Percentiles rank a stretch among this genome's conserved stretches.
Evolutionary conservation across 2,329 filamentous ascomycete species (phyloP).

Genomic region (Cladophialophora exuberans): DNA sequence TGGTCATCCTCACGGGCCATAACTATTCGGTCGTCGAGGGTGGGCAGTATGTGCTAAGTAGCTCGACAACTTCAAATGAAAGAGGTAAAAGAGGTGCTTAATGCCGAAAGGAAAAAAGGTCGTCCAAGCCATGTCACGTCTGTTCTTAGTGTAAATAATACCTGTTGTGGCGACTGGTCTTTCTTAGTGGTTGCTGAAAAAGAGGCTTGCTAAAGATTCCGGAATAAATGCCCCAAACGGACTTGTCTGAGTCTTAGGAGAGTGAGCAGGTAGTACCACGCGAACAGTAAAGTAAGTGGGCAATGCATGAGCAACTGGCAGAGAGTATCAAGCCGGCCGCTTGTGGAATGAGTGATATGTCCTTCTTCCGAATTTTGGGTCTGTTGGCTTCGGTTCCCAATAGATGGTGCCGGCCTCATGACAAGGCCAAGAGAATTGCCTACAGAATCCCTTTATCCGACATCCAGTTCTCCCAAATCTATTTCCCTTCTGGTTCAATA

Average conservation of each 20-base stretch:
- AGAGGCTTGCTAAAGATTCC: not conserved
- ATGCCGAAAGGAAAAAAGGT: not conserved
- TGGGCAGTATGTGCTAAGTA: slow-evolving; percentile 6
- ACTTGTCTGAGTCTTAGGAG: not conserved
- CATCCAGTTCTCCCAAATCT: not conserved
- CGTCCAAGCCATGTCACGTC: not conserved
- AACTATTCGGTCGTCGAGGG: slow-evolving; percentile 12
- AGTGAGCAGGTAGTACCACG: not conserved
- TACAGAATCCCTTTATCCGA: not conserved
- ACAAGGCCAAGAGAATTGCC: not conserved
- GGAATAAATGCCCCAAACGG: not conserved
- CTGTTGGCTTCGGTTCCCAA: not conserved
- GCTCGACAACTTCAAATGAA: slow-evolving; percentile 1
- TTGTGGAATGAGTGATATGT: not conserved
- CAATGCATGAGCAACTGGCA: not conserved
- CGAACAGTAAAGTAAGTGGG: not conserved
- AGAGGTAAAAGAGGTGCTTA: slow-evolving; percentile 2
- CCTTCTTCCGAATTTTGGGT: not conserved
- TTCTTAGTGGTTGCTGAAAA: not conserved
- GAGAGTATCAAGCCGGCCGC: not conserved
- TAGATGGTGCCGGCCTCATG: not conserved
- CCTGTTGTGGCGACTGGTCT: not conserved
- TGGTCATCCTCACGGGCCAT: slow-evolving; percentile 1
- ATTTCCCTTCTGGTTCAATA: not conserved
- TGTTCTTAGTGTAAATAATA: not conserved